These are phyloP conservation scores for Eremochloa ophiuroides DNA, from an alignment of 176 grass and related monocot genomes.

Conservation along the genomic window DNA sequence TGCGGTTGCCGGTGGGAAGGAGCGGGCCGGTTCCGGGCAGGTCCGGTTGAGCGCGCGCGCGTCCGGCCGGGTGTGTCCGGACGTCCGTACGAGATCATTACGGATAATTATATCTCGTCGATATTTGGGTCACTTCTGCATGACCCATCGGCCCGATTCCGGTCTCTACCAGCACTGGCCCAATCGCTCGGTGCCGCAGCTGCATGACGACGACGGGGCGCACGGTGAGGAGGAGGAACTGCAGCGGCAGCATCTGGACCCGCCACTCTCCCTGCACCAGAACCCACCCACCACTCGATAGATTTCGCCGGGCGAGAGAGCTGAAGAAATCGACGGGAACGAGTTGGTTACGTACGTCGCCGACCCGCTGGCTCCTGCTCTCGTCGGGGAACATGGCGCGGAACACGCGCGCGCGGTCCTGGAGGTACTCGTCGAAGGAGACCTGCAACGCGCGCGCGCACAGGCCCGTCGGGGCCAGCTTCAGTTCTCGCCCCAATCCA, in stretches of 20 bases:
- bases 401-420: constrained; percentile 58
- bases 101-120: too few species aligned
- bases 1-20: too few species aligned
- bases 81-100: too few species aligned
- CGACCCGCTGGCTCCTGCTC: constrained; percentile 48
- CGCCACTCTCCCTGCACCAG: constrained; percentile 57
- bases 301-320: background rate
- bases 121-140: too few species aligned
- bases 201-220: constrained; percentile 73
- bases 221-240: constrained; percentile 75
- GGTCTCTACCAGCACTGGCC: too few species aligned
- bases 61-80: too few species aligned
- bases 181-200: constrained; percentile 42
- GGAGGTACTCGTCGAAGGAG: constrained; percentile 73
- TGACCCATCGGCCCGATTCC: too few species aligned
- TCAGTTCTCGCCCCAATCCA: background rate
- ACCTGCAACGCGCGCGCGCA: constrained; percentile 27
- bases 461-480: background rate
- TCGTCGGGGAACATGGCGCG: constrained; percentile 82
- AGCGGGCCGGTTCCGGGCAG: too few species aligned
- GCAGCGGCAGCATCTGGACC: constrained; percentile 71
- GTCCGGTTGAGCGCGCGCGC: too few species aligned
- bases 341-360: constrained; percentile 34
- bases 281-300: background rate
- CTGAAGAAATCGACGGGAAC: background rate